Evolutionary conservation across 768 basidiomycete species (phyloP).

Genomic region (Tylopilus sp.): DNA sequence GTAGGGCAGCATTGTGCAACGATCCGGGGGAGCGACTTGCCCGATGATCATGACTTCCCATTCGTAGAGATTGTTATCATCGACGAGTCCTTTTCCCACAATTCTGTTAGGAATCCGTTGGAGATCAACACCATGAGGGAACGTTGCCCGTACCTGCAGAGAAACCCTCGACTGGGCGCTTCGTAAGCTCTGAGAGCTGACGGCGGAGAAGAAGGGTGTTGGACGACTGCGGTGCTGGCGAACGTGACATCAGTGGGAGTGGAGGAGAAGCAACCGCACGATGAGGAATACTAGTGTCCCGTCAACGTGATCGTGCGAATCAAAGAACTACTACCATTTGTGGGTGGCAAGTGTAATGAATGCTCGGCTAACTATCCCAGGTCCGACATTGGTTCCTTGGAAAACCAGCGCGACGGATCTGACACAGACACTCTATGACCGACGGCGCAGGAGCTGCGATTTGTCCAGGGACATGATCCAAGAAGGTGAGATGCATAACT

Average conservation of each 20-base stretch:
- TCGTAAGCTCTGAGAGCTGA: conserved; percentile 82
- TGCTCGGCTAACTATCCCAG: too few species aligned
- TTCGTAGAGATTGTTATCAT: conserved; percentile 91
- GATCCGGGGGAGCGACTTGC: conserved; percentile 42
- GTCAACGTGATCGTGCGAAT: conserved; percentile 9
- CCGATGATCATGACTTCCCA: conserved; percentile 97
- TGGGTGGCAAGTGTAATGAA: too few species aligned
- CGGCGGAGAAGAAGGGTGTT: conserved; percentile 65
- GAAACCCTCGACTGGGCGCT: conserved; percentile 94
- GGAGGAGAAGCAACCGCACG: not conserved
- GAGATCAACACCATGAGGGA: conserved; percentile 27
- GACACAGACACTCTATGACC: too few species aligned
- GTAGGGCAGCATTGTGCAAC: conserved; percentile 8
- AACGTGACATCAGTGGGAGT: conserved; percentile 20
- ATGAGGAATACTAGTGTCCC: not conserved
- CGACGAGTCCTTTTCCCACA: conserved; percentile 71
- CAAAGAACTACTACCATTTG: too few species aligned
- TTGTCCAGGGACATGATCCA: too few species aligned
- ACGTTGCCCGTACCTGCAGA: conserved; percentile 67
- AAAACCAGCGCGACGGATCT: too few species aligned
- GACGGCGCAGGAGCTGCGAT: too few species aligned
- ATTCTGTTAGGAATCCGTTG: conserved; percentile 34
- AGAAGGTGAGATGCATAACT: too few species aligned
- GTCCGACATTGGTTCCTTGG: too few species aligned
- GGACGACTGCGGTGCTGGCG: conserved; percentile 31